These are phyloP conservation scores for Solanum chmielewskii DNA, from an alignment of 257 asterid species.

Conservation along the genomic window DNA sequence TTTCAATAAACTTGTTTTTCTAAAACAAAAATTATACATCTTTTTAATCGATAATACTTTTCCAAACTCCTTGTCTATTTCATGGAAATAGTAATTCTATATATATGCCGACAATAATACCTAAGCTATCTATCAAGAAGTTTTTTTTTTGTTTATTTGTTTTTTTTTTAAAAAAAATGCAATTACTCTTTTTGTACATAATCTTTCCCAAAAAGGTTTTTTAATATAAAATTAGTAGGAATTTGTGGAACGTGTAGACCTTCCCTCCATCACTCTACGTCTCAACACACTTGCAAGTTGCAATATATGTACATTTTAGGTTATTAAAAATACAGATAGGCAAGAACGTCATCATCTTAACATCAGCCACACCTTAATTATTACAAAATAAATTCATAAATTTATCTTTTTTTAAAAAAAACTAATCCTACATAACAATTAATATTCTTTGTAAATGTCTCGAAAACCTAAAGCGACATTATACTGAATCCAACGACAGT, in stretches of 20 bases:
- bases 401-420: no score
- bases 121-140: neutral
- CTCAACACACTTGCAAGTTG: neutral
- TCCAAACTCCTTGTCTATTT: no score
- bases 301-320: neutral
- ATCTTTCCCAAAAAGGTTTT: neutral
- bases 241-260: neutral
- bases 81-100: neutral
- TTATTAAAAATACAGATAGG: neutral
- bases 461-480: fast-evolving
- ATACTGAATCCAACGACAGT: fast-evolving
- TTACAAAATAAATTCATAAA: neutral
- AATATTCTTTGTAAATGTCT: no score
- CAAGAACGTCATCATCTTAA: neutral
- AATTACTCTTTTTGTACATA: neutral
- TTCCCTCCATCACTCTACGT: neutral
- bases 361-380: neutral
- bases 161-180: neutral
- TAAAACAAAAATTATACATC: no score
- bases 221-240: neutral
- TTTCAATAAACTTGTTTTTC: no score
- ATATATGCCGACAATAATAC: neutral
- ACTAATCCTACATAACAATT: no score
- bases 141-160: neutral
- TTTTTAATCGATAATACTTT: no score